These are phyloP conservation scores for Ophiostoma himal-ulmi DNA, from an alignment of 2,329 filamentous ascomycete genomes.

Conservation along the genomic window DNA sequence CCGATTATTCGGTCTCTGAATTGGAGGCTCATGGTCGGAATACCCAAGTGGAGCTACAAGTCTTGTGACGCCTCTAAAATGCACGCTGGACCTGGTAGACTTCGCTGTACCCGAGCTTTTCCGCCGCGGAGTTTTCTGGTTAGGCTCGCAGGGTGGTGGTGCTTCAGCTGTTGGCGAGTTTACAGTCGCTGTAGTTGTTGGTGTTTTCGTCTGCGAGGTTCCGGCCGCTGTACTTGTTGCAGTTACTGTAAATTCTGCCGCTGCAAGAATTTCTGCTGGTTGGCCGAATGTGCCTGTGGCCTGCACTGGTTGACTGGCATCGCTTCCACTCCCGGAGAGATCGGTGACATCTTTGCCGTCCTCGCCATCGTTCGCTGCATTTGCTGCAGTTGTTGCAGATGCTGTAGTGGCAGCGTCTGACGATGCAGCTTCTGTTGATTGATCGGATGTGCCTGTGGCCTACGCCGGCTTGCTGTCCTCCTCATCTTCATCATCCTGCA, in stretches of 20 bases:
- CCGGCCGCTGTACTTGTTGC: background rate
- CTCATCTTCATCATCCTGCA: constrained; percentile 32
- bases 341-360: no score
- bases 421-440: background rate
- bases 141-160: background rate
- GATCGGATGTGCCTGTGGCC: background rate
- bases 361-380: no score
- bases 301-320: no score
- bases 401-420: no score
- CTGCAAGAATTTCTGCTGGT: no score
- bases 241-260: background rate
- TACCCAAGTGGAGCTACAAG: background rate
- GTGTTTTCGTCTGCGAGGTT: no score
- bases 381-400: background rate
- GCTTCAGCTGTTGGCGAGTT: no score
- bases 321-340: no score
- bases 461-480: constrained; percentile 23
- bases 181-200: no score
- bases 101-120: background rate
- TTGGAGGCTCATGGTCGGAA: no score
- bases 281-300: no score
- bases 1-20: no score
- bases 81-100: background rate
- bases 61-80: background rate
- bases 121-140: background rate